Base-by-base conservation (phyloP, 495 filamentous ascomycete genomes). In the Corynascus novoguineensis region DNA sequence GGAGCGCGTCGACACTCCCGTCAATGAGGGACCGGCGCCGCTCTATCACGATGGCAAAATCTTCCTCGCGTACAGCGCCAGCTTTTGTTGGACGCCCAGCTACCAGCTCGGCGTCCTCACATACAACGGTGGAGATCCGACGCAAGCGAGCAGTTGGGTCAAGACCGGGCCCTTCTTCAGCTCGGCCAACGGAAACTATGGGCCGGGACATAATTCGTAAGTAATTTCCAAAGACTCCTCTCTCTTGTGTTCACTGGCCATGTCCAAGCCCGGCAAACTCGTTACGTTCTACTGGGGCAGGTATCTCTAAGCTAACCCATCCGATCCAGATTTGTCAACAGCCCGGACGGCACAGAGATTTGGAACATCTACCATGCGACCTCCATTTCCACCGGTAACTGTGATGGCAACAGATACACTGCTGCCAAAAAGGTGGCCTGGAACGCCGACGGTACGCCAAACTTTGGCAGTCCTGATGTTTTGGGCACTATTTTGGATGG, bases 301-400 rank as follows among this genome's bases (percentile, higher is more conserved):
- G 3, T 8, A 21, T 27, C 12, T 6, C 12, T 22, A 28, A 11
- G 12, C 17, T 19, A 4, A 3, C 2, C 12, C 14, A 3, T 14
- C 41, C 8, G 40, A 81, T n/a, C n/a, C 60, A 71, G 71, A 7
- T 78, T 80, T 64, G 73, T 80, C 60, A 55, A 53, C 12, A 78
- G 73, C 38, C 77, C 79, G 0, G 75, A 79, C 54, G 76, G 70
- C 6, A 66, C 63, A 0, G 67, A 80, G 68, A 71, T 69, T 15
- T 82, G 78, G 78, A 81, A 73, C 53, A 71, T 73, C 3, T 82
- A 75, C 62, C 77, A 82, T 60, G 79, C 79, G 10, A 77, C 75
- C 4, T 60, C 62, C 3, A 71, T 66, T 24, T 60, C 64, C 8
- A 61, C 59, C 0, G 79, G 79, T 1, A 62, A 69, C 3, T 81